Evolutionary conservation across 345 rosid species (phyloP).

Genomic region (Eucalyptus regnans): DNA sequence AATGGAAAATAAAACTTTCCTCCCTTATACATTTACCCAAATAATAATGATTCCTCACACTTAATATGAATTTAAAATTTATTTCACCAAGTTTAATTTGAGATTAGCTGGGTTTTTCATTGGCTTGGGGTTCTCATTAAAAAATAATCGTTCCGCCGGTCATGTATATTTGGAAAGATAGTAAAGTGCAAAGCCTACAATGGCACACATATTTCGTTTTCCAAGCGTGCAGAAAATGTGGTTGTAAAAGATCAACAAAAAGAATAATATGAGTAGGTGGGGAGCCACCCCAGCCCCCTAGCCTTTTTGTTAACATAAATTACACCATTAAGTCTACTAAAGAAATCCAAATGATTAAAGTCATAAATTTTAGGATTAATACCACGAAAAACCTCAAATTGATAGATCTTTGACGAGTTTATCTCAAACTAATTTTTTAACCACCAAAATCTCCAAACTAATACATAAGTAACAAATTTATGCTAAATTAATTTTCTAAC

Average conservation of each 20-base stretch:
- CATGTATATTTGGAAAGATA: neutral
- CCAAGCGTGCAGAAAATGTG: neutral
- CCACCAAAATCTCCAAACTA: fast-evolving
- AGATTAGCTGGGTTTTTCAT: neutral
- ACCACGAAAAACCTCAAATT: no score
- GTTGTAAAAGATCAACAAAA: fast-evolving
- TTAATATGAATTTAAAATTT: neutral
- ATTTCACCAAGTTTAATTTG: neutral
- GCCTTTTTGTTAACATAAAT: no score
- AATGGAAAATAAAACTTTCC: neutral
- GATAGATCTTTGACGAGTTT: fast-evolving
- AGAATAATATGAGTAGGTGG: neutral
- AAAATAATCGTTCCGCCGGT: neutral
- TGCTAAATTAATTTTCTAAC: no score
- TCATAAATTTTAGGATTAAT: no score
- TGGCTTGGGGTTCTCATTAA: neutral
- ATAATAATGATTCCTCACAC: neutral
- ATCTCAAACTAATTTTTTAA: no score
- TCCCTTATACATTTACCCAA: neutral
- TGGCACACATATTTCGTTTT: neutral
- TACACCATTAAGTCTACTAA: no score
- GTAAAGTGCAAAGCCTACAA: neutral
- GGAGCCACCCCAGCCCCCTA: neutral
- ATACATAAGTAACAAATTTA: no score
- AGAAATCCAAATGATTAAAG: no score